Evolutionary conservation across 257 asterid species (phyloP).

Genomic region (Solanum virginianum): DNA sequence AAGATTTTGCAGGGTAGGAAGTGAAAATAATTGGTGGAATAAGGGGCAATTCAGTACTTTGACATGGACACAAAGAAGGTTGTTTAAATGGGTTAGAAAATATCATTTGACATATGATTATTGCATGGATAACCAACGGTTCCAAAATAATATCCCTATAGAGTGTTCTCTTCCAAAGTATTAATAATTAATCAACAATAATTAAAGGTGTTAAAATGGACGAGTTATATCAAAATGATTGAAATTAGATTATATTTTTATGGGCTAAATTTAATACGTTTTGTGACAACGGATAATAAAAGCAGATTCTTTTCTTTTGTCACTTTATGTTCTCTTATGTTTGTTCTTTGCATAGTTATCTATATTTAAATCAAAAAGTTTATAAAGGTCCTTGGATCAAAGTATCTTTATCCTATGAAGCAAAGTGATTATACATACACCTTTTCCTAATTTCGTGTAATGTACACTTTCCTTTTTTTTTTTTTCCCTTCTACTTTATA

Average conservation of each 20-base stretch:
- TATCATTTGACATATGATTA: constrained; percentile 53
- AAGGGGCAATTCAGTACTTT: constrained; percentile 24
- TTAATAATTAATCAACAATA: constrained; percentile 12
- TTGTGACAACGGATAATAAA: too few relatives aligned
- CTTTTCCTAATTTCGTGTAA: not conserved
- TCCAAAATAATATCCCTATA: constrained; percentile 42
- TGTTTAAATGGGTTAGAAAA: constrained; percentile 58
- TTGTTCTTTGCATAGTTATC: not conserved
- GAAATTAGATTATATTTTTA: not conserved
- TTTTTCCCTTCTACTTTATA: not conserved
- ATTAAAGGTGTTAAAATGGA: not conserved
- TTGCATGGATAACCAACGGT: constrained; percentile 55
- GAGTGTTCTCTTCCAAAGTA: constrained; percentile 63
- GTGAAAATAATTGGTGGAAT: constrained; percentile 71
- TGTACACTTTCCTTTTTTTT: not conserved
- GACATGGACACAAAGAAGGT: constrained; percentile 48
- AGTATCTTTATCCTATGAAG: not conserved
- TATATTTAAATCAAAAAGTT: not conserved
- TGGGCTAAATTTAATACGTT: not conserved
- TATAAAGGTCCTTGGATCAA: not conserved
- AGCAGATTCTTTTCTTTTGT: not conserved
- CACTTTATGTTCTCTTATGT: not conserved
- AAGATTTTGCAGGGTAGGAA: constrained; percentile 23
- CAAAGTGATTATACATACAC: not conserved
- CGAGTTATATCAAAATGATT: not conserved